phyloP scores from a whole-genome alignment of 371 early-diverging fungal species.

The Phascolomyces articulosus region DNA sequence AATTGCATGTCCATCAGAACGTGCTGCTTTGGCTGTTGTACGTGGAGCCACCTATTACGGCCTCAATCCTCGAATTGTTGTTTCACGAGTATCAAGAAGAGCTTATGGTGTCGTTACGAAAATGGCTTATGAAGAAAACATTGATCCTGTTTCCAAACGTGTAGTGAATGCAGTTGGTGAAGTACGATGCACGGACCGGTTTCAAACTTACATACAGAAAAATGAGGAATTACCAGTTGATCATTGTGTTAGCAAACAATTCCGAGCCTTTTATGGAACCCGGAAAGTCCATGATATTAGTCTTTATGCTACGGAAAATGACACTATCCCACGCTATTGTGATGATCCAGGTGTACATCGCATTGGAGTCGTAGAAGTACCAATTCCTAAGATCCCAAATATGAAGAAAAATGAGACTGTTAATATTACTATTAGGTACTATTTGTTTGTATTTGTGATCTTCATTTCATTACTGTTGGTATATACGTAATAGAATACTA shows the following conservation, averaged over 20 bases:
- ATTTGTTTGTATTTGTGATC: too few relatives aligned
- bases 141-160: conserved; percentile 33
- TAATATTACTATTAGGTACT: conserved; percentile 44
- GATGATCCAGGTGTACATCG: conserved; percentile 41
- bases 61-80: conserved; percentile 51
- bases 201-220: conserved; percentile 44
- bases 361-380: conserved; percentile 45
- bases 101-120: conserved; percentile 66
- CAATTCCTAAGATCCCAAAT: conserved; percentile 38
- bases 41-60: conserved; percentile 56
- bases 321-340: conserved; percentile 39
- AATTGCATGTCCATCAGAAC: conserved; percentile 39
- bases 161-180: too few relatives aligned
- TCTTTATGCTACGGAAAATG: conserved; percentile 45
- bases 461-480: too few relatives aligned
- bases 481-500: too few relatives aligned
- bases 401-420: conserved; percentile 36
- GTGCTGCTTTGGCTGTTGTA: conserved; percentile 50
- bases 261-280: conserved; percentile 53
- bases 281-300: conserved; percentile 42
- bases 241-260: conserved; percentile 44
- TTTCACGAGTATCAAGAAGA: conserved; percentile 57
- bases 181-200: conserved; percentile 48
- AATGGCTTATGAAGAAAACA: conserved; percentile 47
- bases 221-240: conserved; percentile 43